These are phyloP conservation scores for Chytriomyces sp. DNA, from an alignment of 192 early-diverging fungal genomes.

Conservation along the genomic window DNA sequence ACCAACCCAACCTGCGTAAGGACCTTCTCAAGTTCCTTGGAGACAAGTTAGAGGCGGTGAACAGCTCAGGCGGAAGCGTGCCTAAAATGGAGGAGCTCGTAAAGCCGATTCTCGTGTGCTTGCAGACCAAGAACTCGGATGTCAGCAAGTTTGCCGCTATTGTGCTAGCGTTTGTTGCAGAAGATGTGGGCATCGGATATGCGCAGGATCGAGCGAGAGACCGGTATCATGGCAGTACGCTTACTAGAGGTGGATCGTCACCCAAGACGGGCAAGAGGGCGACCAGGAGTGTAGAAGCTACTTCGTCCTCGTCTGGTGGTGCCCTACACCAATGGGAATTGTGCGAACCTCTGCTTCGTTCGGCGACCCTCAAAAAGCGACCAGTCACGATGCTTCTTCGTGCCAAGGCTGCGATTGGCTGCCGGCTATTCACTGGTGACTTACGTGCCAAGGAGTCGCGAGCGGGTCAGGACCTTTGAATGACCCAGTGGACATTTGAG, in stretches of 20 bases:
- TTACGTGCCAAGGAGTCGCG: conserved; percentile 67
- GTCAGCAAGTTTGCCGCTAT: conserved; percentile 85
- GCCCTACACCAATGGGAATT: neutral
- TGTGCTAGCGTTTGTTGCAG: conserved; percentile 68
- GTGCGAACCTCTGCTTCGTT: neutral
- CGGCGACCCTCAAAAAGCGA: conserved; percentile 20
- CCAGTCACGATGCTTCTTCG: neutral
- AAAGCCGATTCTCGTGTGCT: conserved; percentile 71
- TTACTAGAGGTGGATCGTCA: conserved; percentile 30
- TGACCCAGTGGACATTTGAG: conserved; percentile 73
- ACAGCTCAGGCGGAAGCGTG: conserved; percentile 39
- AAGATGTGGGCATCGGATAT: conserved; percentile 69
- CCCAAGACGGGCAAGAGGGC: conserved; percentile 17
- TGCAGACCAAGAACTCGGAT: conserved; percentile 87
- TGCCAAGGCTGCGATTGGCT: neutral
- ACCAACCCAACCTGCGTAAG: conserved; percentile 86
- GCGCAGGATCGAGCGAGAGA: conserved; percentile 75
- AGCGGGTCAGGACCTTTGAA: conserved; percentile 67
- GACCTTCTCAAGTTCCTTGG: conserved; percentile 83
- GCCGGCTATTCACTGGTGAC: conserved; percentile 62
- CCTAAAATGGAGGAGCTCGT: conserved; percentile 69
- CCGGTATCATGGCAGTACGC: conserved; percentile 71
- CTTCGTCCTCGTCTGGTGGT: neutral
- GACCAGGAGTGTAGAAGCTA: neutral
- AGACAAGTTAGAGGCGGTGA: conserved; percentile 57